Base-by-base conservation (phyloP, 2,329 filamentous ascomycete species). In the Verticillium tricorpus region DNA sequence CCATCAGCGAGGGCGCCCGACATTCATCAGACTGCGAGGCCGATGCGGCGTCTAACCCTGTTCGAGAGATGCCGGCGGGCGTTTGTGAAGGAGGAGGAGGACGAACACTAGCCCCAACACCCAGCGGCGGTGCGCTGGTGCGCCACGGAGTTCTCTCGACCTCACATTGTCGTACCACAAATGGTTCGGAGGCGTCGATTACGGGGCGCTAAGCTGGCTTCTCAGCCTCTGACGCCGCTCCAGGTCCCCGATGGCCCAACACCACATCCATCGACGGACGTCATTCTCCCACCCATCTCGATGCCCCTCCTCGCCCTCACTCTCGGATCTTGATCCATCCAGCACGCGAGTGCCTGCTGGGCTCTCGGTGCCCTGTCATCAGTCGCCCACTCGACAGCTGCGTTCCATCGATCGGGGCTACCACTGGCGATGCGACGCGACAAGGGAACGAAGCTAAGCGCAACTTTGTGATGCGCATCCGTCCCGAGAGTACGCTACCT, bases 161-260 rank as follows among this genome's bases (percentile, higher is more conserved):
- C 11, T 50, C 45, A 19, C 9, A 22, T 50, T n/a, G 19, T 50
- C 45, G 45, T 50, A 50, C 45, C 45, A 22, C n/a, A 11, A 8
- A 12, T 22, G n/a, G 5, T 8, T 22, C 8, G 45, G 6, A 50
- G 9, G n/a, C 45, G 45, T 25, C 57, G 50, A 58, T 58, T 39
- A 58, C 57, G 57, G 39, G 56, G 35, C 37, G 17, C 19, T 6
- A 22, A 50, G 45, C 45, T 22, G 45, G 5, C 45, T 11, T 50
- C 45, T 50, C 45, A 50, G 45, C 45, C 57, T 32, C 57, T 50
- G 57, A 45, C 57, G 35, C 45, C 45, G 45, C 45, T 50, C 45
- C 19, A 40, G 57, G 57, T 58, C 57, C 57, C 57, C 57, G 57
- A 58, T 57, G 55, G 6, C 55, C 55, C n/a, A 57, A 57, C 14